Conservation (phyloP, 2,329 filamentous ascomycete species). For the Colletotrichum orbiculare region DNA sequence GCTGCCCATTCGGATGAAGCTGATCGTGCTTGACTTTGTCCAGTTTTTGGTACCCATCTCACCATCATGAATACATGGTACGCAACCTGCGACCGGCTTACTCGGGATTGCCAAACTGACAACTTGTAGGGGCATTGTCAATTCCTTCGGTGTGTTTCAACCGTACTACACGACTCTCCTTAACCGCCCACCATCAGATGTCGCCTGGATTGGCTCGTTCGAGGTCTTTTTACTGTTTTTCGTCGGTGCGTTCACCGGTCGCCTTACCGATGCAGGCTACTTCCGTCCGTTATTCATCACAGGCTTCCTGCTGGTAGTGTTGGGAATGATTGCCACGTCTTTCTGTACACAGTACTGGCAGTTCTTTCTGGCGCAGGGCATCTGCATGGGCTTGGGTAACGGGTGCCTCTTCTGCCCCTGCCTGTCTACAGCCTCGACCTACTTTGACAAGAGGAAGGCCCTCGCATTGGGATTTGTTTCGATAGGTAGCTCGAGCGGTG, state of each 20-base stretch:
- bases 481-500: conserved; percentile 68
- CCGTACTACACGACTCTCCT: conserved; percentile 60
- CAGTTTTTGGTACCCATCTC: conserved; percentile 55
- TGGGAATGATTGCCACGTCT: conserved; percentile 61
- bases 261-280: conserved; percentile 64
- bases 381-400: conserved; percentile 66
- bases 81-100: background rate
- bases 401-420: conserved; percentile 73
- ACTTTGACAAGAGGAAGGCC: conserved; percentile 67
- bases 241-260: conserved; percentile 63
- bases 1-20: background rate
- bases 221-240: conserved; percentile 67
- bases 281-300: conserved; percentile 55
- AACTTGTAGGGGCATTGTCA: conserved; percentile 58
- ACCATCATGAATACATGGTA: conserved; percentile 63
- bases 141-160: conserved; percentile 68
- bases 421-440: conserved; percentile 74
- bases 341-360: conserved; percentile 63
- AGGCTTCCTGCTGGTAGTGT: conserved; percentile 54
- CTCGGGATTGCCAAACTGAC: conserved; percentile 1
- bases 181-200: conserved; percentile 53
- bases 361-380: conserved; percentile 64
- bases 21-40: background rate
- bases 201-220: conserved; percentile 66
- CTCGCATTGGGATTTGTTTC: conserved; percentile 72